Percentiles rank a stretch among this genome's conserved stretches.
Conservation (phyloP, 2,329 filamentous ascomycete genomes). For the Metarhizium robertsii region DNA sequence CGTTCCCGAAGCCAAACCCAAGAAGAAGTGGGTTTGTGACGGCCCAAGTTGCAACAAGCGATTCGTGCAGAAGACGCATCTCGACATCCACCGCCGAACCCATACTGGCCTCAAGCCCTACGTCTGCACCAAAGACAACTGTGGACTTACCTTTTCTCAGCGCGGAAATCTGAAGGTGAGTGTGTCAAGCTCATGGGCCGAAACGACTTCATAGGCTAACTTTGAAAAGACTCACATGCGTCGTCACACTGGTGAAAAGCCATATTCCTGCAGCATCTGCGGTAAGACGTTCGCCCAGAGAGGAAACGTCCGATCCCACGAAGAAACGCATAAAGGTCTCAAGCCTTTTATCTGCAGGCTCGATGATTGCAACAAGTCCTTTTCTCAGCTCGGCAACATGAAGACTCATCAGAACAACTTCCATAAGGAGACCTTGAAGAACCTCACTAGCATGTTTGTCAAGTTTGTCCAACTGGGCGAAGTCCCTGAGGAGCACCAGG, state of each 20-base stretch:
- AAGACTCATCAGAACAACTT: conserved; percentile 97
- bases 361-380: conserved; percentile 77
- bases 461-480: conserved; percentile 45
- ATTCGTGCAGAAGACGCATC: conserved; percentile 86
- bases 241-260: conserved; percentile 78
- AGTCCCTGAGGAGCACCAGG: conserved; percentile 57
- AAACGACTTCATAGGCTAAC: not conserved
- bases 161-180: conserved; percentile 79
- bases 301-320: conserved; percentile 77
- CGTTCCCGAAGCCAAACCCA: conserved; percentile 18
- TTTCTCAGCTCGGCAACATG: conserved; percentile 84
- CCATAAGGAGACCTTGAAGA: conserved; percentile 63
- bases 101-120: conserved; percentile 91
- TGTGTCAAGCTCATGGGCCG: not conserved
- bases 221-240: conserved; percentile 69
- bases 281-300: conserved; percentile 77
- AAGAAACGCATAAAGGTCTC: conserved; percentile 65
- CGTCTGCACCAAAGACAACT: conserved; percentile 61
- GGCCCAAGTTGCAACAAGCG: conserved; percentile 67
- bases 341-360: conserved; percentile 77
- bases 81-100: conserved; percentile 79
- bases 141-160: conserved; percentile 77
- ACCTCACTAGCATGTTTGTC: conserved; percentile 63
- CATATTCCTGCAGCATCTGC: conserved; percentile 71
- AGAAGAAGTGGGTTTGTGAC: conserved; percentile 64